Conservation (phyloP, 371 early-diverging fungal genomes). For the Phascolomyces articulosus region DNA sequence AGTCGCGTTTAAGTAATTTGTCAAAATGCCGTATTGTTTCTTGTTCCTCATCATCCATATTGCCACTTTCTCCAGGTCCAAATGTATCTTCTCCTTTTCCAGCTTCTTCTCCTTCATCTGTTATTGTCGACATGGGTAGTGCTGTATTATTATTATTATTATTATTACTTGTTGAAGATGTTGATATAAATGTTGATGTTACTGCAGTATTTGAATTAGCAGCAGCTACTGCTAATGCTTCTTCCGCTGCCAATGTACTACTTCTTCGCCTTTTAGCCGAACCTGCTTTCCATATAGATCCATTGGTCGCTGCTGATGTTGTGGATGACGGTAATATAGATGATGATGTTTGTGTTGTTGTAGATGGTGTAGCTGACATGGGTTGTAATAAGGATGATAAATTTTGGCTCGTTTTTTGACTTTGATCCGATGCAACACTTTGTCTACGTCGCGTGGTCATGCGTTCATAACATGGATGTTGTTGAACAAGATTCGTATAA, state of each 20-base stretch:
- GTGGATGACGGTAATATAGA: too few relatives aligned
- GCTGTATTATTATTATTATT: neutral
- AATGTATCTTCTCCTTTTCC: slow-evolving; percentile 13
- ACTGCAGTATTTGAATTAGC: too few relatives aligned
- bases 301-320: slow-evolving; percentile 8
- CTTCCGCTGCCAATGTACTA: slow-evolving; percentile 7
- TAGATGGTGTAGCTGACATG: too few relatives aligned
- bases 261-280: slow-evolving; percentile 16
- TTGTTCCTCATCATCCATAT: slow-evolving; percentile 32
- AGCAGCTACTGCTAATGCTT: neutral
- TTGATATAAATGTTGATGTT: neutral
- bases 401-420: too few relatives aligned
- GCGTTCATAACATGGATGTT: slow-evolving; percentile 60
- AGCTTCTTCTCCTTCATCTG: neutral
- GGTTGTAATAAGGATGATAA: neutral
- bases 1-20: slow-evolving; percentile 34
- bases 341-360: too few relatives aligned
- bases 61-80: neutral
- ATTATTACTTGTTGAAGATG: neutral
- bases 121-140: neutral
- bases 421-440: too few relatives aligned
- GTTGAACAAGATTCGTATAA: slow-evolving; percentile 78
- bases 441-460: neutral
- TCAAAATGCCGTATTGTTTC: slow-evolving; percentile 46
- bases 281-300: neutral